Evolutionary conservation across 2,329 filamentous ascomycete species (phyloP).

Genomic region (Scedosporium apiospermum): DNA sequence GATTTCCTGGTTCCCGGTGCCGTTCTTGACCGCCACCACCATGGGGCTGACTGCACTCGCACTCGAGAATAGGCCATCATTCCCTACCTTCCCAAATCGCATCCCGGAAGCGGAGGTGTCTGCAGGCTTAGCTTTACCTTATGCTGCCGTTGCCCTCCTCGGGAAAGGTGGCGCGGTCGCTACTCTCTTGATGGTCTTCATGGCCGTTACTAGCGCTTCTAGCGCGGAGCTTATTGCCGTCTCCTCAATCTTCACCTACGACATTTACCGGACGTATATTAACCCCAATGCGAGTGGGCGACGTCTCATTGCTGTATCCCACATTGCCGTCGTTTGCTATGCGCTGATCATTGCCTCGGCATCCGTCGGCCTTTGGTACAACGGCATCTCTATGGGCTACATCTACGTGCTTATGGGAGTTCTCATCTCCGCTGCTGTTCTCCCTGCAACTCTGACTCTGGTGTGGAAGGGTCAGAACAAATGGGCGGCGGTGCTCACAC

Average conservation of each 20-base stretch:
- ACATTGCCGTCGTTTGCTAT: slow-evolving; percentile 61
- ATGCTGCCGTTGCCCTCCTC: slow-evolving; percentile 73
- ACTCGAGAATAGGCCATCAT: slow-evolving; percentile 62
- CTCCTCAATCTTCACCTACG: slow-evolving; percentile 78
- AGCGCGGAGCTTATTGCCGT: slow-evolving; percentile 81
- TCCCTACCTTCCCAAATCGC: slow-evolving; percentile 63
- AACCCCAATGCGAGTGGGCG: slow-evolving; percentile 67
- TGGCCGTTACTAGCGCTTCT: slow-evolving; percentile 80
- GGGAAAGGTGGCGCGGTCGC: slow-evolving; percentile 73
- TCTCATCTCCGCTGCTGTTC: slow-evolving; percentile 76
- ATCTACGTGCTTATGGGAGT: slow-evolving; percentile 87
- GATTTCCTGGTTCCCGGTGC: slow-evolving; percentile 73
- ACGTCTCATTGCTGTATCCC: slow-evolving; percentile 70
- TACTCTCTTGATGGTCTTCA: slow-evolving; percentile 74
- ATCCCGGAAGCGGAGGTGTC: slow-evolving; percentile 67
- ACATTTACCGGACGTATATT: slow-evolving; percentile 81
- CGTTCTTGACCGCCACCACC: slow-evolving; percentile 80
- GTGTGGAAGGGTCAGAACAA: slow-evolving; percentile 73
- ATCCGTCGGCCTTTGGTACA: slow-evolving; percentile 64
- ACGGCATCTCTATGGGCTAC: slow-evolving; percentile 78
- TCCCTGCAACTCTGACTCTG: slow-evolving; percentile 72
- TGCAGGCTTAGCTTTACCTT: slow-evolving; percentile 75
- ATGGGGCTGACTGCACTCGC: slow-evolving; percentile 77
- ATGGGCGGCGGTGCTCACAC: slow-evolving; percentile 58
- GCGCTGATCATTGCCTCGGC: slow-evolving; percentile 70